These are phyloP conservation scores for Boletus rubropictus DNA, from an alignment of 768 basidiomycete genomes.

Conservation along the genomic window DNA sequence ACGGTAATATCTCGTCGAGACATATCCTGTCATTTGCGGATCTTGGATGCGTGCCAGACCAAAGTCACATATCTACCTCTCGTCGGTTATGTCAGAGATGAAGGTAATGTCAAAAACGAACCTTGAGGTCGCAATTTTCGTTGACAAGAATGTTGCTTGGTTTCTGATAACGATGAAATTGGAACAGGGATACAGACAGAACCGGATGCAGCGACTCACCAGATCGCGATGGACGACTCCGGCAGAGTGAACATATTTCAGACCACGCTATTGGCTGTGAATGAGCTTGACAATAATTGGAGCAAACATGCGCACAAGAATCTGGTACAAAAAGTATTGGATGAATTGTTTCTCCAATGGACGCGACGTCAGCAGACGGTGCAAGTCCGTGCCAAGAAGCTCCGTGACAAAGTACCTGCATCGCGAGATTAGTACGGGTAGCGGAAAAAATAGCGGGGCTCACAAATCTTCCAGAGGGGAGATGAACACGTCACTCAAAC, in stretches of 20 bases:
- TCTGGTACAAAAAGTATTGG: slow-evolving; percentile 99
- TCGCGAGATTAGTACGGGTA: background rate
- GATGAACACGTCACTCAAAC: slow-evolving; percentile 97
- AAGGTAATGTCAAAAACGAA: slow-evolving; percentile 27
- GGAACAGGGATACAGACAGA: background rate
- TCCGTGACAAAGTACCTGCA: slow-evolving; percentile 97
- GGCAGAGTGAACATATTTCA: slow-evolving; percentile 99
- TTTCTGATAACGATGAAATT: slow-evolving; percentile 52
- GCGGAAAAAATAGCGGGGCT: slow-evolving; percentile 26
- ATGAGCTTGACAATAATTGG: slow-evolving; percentile 1
- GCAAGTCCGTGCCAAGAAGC: slow-evolving; percentile 94
- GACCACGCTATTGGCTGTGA: slow-evolving; percentile 61
- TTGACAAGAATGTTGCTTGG: slow-evolving; percentile 99
- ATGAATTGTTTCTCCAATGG: slow-evolving; percentile 99
- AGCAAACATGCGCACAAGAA: slow-evolving; percentile 56
- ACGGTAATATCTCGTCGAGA: slow-evolving; percentile 97
- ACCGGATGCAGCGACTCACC: slow-evolving; percentile 37
- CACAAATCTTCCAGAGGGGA: slow-evolving; percentile 98
- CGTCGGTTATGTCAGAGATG: slow-evolving; percentile 1
- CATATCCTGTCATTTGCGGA: slow-evolving; percentile 99
- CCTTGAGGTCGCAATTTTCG: slow-evolving; percentile 99
- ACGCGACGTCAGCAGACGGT: slow-evolving; percentile 91
- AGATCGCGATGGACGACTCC: slow-evolving; percentile 98
- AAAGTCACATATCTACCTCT: slow-evolving; percentile 89
- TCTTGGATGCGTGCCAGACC: slow-evolving; percentile 98